Evolutionary conservation across 169 alveolate genomes (phyloP).

Genomic region (Eimeria mitis): DNA sequence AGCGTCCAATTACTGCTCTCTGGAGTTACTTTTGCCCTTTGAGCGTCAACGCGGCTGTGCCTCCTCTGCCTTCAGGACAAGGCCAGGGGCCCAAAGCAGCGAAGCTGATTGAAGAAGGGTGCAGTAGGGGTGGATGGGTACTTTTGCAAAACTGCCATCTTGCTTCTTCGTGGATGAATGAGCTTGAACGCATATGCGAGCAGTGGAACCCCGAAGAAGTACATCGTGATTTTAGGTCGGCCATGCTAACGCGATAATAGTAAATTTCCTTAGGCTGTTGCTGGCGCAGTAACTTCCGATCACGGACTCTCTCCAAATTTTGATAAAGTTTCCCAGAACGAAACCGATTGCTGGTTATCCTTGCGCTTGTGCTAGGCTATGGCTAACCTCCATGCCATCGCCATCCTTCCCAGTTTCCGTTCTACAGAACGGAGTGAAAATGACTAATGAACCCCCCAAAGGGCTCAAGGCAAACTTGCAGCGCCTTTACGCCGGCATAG

Average conservation of each 20-base stretch:
- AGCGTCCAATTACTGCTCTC: background rate
- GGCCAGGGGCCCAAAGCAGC: slow-evolving; percentile 98
- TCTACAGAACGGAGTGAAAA: slow-evolving; percentile 94
- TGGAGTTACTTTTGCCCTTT: background rate
- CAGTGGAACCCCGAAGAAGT: slow-evolving; percentile 83
- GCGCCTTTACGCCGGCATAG: slow-evolving; percentile 83
- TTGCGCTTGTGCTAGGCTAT: slow-evolving; percentile 83
- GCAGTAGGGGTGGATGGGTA: slow-evolving; percentile 96
- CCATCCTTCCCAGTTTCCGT: slow-evolving; percentile 90
- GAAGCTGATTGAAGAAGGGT: slow-evolving; percentile 92
- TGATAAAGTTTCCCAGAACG: background rate
- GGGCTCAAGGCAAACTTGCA: slow-evolving; percentile 94
- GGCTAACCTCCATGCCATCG: slow-evolving; percentile 96
- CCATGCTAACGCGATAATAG: slow-evolving; percentile 45
- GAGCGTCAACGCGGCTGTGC: slow-evolving; percentile 78
- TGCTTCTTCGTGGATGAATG: slow-evolving; percentile 96
- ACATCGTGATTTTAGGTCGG: slow-evolving; percentile 90
- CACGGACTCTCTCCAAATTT: background rate
- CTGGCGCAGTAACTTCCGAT: background rate
- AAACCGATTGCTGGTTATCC: background rate
- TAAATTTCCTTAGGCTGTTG: background rate
- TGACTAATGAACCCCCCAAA: slow-evolving; percentile 97
- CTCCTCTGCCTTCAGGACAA: slow-evolving; percentile 88
- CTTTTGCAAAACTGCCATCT: slow-evolving; percentile 97
- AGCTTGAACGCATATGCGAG: slow-evolving; percentile 94